Evolutionary conservation across 805 yeast genomes (phyloP), one percentile per base, ranked within the genome.

Genomic region (Aciculoconidium aculeatum): DNA sequence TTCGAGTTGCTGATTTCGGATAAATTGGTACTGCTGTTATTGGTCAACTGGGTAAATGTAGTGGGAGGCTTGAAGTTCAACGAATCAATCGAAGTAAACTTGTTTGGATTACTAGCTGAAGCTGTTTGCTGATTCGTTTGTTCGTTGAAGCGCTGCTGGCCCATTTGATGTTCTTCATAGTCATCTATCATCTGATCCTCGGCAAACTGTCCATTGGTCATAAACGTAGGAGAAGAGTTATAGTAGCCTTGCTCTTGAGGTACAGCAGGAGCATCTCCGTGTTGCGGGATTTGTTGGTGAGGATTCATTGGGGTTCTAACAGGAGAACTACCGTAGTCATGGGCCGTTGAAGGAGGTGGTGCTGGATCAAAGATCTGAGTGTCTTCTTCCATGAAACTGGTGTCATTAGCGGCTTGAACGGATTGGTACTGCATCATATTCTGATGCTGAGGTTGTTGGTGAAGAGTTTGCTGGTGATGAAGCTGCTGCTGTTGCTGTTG

Each of bases 311-410:
- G n/a, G 15, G n/a, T 17, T 16, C 37, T 22, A 15, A 34, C 18
- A 8, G 37, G 37, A 13, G 41, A 37, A 26, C 13, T 29, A 14
- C 20, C 21, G 24, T 25, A 24, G 17, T 29, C 34, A 12, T 35
- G 33, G 15, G 21, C 21, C 23, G 22, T 30, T 13, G 30, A 16
- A 8, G 28, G 14, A 5, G 35, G 20, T 7, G 36, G 41, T 7
- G 38, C 37, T 9, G 20, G 31, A 16, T 40, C 44, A 32, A 46
- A 28, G 32, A 42, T 35, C n/a, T 44, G 42, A 15, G 48, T 44
- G 37, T 61, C 70, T 27, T 61, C 66, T 13, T 63, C 68, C 69
- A 63, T 62, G 37, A 45, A 61, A 37, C 60, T 51, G 31, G 48
- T 60, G 16, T 48, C 52, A 16, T 31, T 17, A n/a, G n/a, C n/a